Base-by-base conservation (phyloP, 805 yeast genomes). In the Candida orba region DNA sequence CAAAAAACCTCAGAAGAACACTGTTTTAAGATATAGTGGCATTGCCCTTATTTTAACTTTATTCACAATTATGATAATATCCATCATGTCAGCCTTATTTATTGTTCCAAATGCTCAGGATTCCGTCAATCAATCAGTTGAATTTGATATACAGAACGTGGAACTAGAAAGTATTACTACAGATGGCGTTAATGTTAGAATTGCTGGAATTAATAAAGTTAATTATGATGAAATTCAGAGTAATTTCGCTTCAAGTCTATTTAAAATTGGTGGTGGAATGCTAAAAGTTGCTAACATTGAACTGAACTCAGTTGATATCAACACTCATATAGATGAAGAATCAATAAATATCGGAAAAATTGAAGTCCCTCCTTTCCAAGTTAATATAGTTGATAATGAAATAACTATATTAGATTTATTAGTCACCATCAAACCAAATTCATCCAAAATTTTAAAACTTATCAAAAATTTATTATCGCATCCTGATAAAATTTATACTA, bases 191-290 rank as follows among this genome's bases (percentile, higher is more conserved):
- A 48, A 60, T 22, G 43, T 69, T 9, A 51, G 56, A 34, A 57
- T 68, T 2, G 48, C 53, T 15, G 72, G 70, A 10, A 41, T 54
- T 1, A 53, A 55, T 36, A 31, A 44, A 4, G 63, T 66, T 38
- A 57, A 67, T 35, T 69, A 58, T 46, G 50, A 61, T 13, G 36
- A 46, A 2, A 63, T 69, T 29, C 59, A 62, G 1, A 60, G 57
- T 43, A 15, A 45, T 1, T 50, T 56, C 34, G 59, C 54, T 5
- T 49, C 54, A 27, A 23, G 33, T 1, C 45, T 65, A 44, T 60
- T 69, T 43, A 53, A 57, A 38, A 29, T 54, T 1, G 71, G 68
- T 3, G 70, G 72, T 1, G 52, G 49, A n/a, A 1, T 56, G 0
- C 29, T 65, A 12, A 48, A 60, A 37, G 47, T 50, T 10, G 54